These are phyloP conservation scores for Drechslerella dactyloides DNA, from an alignment of 2,329 filamentous ascomycete genomes.

Conservation along the genomic window DNA sequence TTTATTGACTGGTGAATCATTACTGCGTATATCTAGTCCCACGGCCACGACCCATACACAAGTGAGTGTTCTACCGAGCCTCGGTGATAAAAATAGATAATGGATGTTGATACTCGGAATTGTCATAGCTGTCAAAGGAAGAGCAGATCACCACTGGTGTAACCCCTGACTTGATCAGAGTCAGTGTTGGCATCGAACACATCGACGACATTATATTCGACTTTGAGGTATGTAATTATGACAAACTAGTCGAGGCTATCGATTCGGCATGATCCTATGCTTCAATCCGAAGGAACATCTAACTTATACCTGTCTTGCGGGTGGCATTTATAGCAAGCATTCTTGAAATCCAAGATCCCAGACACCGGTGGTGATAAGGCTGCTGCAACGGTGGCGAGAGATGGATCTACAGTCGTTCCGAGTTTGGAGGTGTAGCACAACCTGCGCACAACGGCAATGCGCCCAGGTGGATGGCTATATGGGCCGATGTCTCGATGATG, in stretches of 20 bases:
- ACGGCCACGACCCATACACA: slow-evolving; percentile 97
- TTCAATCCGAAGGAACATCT: background rate
- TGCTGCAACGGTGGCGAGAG: slow-evolving; percentile 26
- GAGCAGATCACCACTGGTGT: slow-evolving; percentile 83
- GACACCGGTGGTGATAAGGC: slow-evolving; percentile 23
- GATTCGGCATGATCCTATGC: no score
- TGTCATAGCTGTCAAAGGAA: slow-evolving; percentile 69
- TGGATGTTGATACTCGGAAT: background rate
- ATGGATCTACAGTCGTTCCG: slow-evolving; percentile 47
- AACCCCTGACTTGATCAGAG: slow-evolving; percentile 87
- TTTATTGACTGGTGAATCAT: no score
- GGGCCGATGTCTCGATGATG: no score
- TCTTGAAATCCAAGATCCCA: slow-evolving; percentile 42
- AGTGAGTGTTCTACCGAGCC: slow-evolving; percentile 47
- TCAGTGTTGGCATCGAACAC: slow-evolving; percentile 93
- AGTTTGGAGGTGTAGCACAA: slow-evolving; percentile 50
- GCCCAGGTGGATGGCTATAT: no score
- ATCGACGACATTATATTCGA: slow-evolving; percentile 97
- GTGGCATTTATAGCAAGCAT: slow-evolving; percentile 47
- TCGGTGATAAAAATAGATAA: background rate
- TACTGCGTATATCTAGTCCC: slow-evolving; percentile 76
- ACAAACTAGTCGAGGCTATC: no score
- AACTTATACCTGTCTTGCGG: background rate
- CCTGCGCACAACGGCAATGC: background rate
- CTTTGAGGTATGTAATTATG: slow-evolving; percentile 62